Evolutionary conservation across 1,284 basidiomycete species (phyloP).

Genomic region (Rugosomyces carneus): DNA sequence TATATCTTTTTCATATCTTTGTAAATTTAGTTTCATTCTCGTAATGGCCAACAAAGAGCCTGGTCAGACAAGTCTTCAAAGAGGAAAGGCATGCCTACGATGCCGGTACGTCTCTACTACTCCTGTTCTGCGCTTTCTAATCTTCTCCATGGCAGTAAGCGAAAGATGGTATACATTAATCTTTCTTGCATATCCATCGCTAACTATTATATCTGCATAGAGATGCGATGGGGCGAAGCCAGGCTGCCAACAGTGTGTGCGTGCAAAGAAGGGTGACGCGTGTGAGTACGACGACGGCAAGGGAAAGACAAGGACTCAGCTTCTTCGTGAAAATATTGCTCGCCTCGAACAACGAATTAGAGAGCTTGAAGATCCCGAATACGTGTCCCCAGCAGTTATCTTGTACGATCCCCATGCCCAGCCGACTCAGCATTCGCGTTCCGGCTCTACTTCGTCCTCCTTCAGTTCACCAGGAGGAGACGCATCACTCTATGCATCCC

Average conservation of each 20-base stretch:
- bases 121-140: conserved; percentile 6
- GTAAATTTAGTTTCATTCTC: conserved; percentile 27
- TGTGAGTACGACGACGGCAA: conserved; percentile 63
- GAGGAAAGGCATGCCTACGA: conserved; percentile 63
- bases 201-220: conserved; percentile 28
- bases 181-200: conserved; percentile 7
- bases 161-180: conserved; percentile 58
- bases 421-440: conserved; percentile 34
- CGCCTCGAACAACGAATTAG: conserved; percentile 50
- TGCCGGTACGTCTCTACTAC: conserved; percentile 39
- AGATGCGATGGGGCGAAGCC: conserved; percentile 56
- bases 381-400: conserved; percentile 44
- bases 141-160: conserved; percentile 42
- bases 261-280: conserved; percentile 51
- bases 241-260: conserved; percentile 53
- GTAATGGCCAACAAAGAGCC: conserved; percentile 44
- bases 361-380: conserved; percentile 57
- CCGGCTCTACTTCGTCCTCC: conserved; percentile 59
- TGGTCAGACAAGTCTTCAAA: conserved; percentile 36
- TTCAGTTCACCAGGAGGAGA: conserved; percentile 53
- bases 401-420: conserved; percentile 44
- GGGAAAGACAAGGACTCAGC: conserved; percentile 57
- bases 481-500: conserved; percentile 49
- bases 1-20: conserved; percentile 17
- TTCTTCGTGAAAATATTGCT: conserved; percentile 52